Conservation (phyloP, 805 yeast species). For the Kuraishia ogatae region DNA sequence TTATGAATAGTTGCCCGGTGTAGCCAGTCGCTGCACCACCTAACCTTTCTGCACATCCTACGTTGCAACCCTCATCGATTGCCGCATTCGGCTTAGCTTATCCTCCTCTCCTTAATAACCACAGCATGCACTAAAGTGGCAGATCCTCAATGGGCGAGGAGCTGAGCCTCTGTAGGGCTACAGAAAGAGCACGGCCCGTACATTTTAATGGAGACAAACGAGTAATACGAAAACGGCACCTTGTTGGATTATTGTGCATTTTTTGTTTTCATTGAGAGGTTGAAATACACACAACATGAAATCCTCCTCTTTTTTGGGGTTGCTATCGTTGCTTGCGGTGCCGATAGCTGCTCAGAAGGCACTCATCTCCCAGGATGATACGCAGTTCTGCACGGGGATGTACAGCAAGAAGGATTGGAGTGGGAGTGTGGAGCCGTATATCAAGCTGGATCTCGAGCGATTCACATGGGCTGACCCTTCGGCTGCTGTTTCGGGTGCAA, state of each 20-base stretch:
- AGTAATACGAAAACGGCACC: no score
- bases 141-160: background rate
- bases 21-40: background rate
- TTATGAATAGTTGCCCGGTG: no score
- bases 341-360: slow-evolving; percentile 39
- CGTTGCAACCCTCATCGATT: background rate
- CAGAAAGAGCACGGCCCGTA: background rate
- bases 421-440: slow-evolving; percentile 62
- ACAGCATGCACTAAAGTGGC: background rate
- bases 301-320: background rate
- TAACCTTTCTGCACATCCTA: background rate
- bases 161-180: background rate
- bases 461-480: slow-evolving; percentile 16
- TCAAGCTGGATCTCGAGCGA: slow-evolving; percentile 35
- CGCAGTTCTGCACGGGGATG: slow-evolving; percentile 84
- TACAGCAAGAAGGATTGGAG: slow-evolving; percentile 84
- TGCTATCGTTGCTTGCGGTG: background rate
- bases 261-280: background rate
- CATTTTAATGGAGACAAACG: background rate
- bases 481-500: slow-evolving; percentile 28
- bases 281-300: background rate
- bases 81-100: background rate
- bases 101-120: background rate
- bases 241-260: no score
- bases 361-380: slow-evolving; percentile 35